Base-by-base conservation (phyloP, 495 filamentous ascomycete genomes). In the Gamarada debralockiae region DNA sequence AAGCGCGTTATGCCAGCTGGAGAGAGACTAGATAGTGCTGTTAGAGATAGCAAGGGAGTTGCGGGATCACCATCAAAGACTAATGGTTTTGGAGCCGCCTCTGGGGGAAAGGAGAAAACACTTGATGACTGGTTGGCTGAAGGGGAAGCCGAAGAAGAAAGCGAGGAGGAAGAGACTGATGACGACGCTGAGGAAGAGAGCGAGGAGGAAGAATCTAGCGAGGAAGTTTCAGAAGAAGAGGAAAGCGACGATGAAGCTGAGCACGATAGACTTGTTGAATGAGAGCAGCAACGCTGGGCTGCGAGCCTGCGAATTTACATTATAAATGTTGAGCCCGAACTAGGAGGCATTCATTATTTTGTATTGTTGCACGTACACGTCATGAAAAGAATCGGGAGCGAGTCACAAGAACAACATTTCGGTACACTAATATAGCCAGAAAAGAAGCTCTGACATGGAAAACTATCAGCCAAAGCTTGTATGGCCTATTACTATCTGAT, bases 71-170 rank as follows among this genome's bases (percentile, higher is more conserved):
- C 57, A 36, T 55, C 54, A 8, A 56, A 43, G n/a, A 57, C 46
- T 23, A 61, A 59, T 56, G 59, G 56, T 7, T 55, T 55, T 44
- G 53, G 50, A 22, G 46, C 37, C 10, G 18, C 40, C 36, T 10
- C 27, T 29, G 41, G 29, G 14, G 52, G 22, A n/a, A 65, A 60
- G 9, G 73, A 69, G 5, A 96, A 92, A 79, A 85, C 80, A 17
- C 71, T 97, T 58, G 87, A 96, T 72, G 87, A 96, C 65, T 97
- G 93, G 90, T 73, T 97, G 50, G 85, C 77, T 20, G 88, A 89
- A 49, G 81, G 76, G 0, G 67, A 67, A 3, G 55, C 36, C 4
- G 66, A 66, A 34, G 65, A 68, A 20, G 53, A 56, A 8, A 57
- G 66, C n/a, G 66, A 65, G 41, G 72, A 75, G 41, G 72, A 75